Conservation (phyloP, 2,329 filamentous ascomycete genomes). For the Colletotrichum liriopes region DNA sequence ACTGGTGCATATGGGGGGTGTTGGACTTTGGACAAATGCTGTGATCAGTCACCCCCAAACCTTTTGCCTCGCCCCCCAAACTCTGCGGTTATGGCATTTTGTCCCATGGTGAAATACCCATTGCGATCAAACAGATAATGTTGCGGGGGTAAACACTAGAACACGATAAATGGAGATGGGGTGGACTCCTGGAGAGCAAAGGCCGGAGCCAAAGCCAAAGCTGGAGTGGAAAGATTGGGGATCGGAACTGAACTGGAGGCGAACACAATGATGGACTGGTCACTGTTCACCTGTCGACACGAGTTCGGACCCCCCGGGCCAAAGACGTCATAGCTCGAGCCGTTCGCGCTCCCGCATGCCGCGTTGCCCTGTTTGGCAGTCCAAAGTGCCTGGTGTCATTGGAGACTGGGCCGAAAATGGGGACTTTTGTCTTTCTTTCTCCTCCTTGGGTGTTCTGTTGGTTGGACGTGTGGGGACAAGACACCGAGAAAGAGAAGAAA, state of each 20-base stretch:
- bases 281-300: not conserved
- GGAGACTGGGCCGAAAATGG: constrained; percentile 4
- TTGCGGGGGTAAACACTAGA: constrained; percentile 9
- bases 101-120: not conserved
- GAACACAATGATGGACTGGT: not conserved
- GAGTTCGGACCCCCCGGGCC: constrained; percentile 21
- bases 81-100: not conserved
- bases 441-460: not conserved
- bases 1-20: not conserved
- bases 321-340: constrained; percentile 26
- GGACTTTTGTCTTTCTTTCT: not conserved
- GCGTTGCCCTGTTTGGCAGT: constrained; percentile 29
- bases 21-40: not conserved
- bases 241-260: not conserved
- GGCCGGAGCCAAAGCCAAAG: not conserved
- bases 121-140: constrained; percentile 7
- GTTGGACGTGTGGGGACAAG: not conserved
- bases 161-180: not conserved
- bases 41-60: not conserved
- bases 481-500: not conserved
- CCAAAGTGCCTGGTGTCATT: not conserved
- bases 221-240: not conserved
- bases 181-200: constrained; percentile 13
- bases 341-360: constrained; percentile 24
- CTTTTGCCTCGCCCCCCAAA: not conserved